Conservation (phyloP, 306 rosid genomes). For the Psophocarpus tetragonolobus region DNA sequence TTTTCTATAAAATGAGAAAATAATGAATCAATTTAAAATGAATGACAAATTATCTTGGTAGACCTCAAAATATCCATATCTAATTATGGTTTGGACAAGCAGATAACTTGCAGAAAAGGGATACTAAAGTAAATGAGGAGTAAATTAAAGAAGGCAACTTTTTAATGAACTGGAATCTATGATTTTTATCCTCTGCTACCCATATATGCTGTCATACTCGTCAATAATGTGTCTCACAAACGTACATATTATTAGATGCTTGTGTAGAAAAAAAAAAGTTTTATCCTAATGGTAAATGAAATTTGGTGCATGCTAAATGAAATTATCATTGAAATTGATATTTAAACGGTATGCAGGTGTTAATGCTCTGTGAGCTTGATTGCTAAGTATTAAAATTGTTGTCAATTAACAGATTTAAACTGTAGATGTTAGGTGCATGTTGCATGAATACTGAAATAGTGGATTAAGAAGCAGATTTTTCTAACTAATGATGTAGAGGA, state of each 20-base stretch:
- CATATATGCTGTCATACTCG: background rate
- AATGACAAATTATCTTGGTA: background rate
- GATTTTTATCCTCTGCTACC: too few relatives aligned
- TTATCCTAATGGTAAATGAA: background rate
- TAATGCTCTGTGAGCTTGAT: background rate
- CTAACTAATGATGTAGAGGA: background rate
- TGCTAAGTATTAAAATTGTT: background rate
- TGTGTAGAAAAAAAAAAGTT: background rate
- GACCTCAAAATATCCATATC: background rate
- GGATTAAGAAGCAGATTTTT: background rate
- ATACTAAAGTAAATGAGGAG: background rate
- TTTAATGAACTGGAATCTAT: background rate
- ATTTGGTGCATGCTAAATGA: too few relatives aligned
- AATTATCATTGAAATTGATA: background rate
- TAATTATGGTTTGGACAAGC: background rate
- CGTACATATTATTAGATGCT: background rate
- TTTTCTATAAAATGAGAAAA: slow-evolving; percentile 45
- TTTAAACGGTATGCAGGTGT: background rate
- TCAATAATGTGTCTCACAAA: background rate
- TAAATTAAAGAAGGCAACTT: background rate
- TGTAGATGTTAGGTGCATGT: background rate
- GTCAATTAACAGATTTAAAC: background rate
- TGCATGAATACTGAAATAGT: background rate
- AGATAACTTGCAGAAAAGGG: background rate
- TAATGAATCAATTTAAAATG: background rate